Conservation (phyloP, 2,329 filamentous ascomycete species). For the Colletotrichum lupini region DNA sequence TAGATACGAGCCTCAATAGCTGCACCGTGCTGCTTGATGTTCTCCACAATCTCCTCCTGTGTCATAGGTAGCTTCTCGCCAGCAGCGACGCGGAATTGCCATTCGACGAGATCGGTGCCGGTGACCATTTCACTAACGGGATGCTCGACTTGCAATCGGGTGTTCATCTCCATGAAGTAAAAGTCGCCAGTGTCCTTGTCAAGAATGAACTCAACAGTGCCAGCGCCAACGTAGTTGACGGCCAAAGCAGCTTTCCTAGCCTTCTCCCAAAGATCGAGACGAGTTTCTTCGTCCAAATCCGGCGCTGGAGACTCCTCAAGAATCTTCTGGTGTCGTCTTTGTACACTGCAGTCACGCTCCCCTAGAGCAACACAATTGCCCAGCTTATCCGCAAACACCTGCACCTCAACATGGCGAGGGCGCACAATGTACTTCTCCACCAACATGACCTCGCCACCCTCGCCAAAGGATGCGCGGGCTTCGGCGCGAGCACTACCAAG, state of each 20-base stretch:
- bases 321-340: slow-evolving; percentile 90
- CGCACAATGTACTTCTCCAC: slow-evolving; percentile 86
- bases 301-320: slow-evolving; percentile 90
- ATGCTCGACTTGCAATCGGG: slow-evolving; percentile 94
- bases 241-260: slow-evolving; percentile 75
- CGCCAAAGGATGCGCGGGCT: slow-evolving; percentile 83
- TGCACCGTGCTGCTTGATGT: slow-evolving; percentile 81
- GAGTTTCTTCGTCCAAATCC: slow-evolving; percentile 66
- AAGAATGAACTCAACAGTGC: slow-evolving; percentile 91
- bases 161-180: slow-evolving; percentile 87
- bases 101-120: slow-evolving; percentile 84
- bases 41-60: slow-evolving; percentile 74
- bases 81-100: slow-evolving; percentile 85
- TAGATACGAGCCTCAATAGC: slow-evolving; percentile 98
- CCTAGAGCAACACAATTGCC: slow-evolving; percentile 86
- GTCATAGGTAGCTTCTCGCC: slow-evolving; percentile 67
- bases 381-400: slow-evolving; percentile 86
- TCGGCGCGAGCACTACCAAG: slow-evolving; percentile 79
- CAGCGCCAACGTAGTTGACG: slow-evolving; percentile 88
- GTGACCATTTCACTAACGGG: slow-evolving; percentile 84
- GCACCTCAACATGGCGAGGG: slow-evolving; percentile 88
- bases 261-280: slow-evolving; percentile 74
- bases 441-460: slow-evolving; percentile 82
- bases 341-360: slow-evolving; percentile 89
- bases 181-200: slow-evolving; percentile 85